phyloP scores from a whole-genome alignment of 2,329 filamentous ascomycete genomes.

The Aspergillus neotritici region DNA sequence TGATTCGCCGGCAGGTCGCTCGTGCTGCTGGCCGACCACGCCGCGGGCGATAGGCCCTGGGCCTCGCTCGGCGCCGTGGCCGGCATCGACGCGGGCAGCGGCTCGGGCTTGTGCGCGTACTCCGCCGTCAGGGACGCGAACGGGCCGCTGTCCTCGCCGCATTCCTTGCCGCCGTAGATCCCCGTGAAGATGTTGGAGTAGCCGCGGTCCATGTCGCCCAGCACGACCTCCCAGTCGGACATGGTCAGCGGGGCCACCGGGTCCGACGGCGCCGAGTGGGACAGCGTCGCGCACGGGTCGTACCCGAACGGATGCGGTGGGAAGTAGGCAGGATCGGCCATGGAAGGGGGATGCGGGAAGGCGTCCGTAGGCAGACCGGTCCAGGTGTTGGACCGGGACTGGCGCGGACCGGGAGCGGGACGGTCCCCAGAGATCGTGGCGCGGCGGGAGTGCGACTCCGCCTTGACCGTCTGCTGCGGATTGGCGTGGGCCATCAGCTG shows the following conservation, averaged over 20 bases:
- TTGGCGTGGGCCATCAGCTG: constrained; percentile 24
- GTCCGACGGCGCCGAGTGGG: constrained; percentile 43
- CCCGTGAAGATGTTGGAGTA: constrained; percentile 67
- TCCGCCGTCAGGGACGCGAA: constrained; percentile 32
- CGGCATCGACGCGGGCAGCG: constrained; percentile 13
- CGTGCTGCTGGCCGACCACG: constrained; percentile 35
- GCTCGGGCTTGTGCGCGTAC: constrained; percentile 24
- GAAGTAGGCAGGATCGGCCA: constrained; percentile 14
- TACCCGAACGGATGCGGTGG: constrained; percentile 47
- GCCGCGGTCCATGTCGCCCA: constrained; percentile 73
- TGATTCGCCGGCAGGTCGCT: constrained; percentile 31
- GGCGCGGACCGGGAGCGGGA: constrained; percentile 19
- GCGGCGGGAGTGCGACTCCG: constrained; percentile 23
- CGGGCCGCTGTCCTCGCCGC: constrained; percentile 30
- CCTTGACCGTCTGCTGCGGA: constrained; percentile 17
- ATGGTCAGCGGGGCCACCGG: constrained; percentile 45
- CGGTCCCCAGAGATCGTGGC: constrained; percentile 31
- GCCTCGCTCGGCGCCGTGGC: constrained; percentile 20
- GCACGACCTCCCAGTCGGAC: constrained; percentile 74
- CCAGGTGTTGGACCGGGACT: constrained; percentile 30
- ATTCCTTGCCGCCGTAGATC: constrained; percentile 43
- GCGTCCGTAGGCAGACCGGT: constrained; percentile 23
- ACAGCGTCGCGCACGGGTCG: constrained; percentile 23
- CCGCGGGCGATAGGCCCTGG: constrained; percentile 35
- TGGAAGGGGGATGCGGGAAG: constrained; percentile 9